Conservation (phyloP, 2,329 filamentous ascomycete genomes). For the Apiospora koreana region DNA sequence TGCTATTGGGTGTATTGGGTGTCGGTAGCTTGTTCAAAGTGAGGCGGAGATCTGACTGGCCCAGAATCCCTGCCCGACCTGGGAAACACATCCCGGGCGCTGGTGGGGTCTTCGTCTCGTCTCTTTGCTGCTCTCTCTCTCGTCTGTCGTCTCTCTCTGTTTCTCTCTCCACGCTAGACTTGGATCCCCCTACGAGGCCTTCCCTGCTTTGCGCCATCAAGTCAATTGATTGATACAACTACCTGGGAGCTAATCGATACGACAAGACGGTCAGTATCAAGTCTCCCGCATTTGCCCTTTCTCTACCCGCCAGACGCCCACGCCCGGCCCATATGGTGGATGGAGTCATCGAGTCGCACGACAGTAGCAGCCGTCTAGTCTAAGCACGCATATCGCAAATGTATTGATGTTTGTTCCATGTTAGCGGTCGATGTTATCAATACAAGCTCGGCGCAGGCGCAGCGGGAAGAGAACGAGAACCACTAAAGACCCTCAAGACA, state of each 20-base stretch:
- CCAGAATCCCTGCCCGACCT: constrained; percentile 2
- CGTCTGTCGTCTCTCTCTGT: neutral
- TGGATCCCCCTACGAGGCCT: neutral
- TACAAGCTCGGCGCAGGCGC: neutral
- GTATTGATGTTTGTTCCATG: neutral
- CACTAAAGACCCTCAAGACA: neutral
- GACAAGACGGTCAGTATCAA: neutral
- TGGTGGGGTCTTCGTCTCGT: neutral
- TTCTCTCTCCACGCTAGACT: neutral
- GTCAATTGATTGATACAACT: neutral
- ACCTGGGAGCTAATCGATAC: neutral
- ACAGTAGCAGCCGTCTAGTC: constrained; percentile 1
- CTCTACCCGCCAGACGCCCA: neutral
- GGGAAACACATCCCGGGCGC: neutral
- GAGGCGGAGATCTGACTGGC: constrained; percentile 12
- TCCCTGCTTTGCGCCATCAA: neutral
- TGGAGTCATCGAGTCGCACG: constrained; percentile 3
- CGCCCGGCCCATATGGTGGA: neutral
- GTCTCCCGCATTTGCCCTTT: neutral
- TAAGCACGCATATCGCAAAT: neutral
- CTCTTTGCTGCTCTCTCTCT: neutral
- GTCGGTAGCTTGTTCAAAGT: neutral
- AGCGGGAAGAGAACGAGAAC: neutral
- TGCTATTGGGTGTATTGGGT: constrained; percentile 10
- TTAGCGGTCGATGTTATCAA: neutral